Base-by-base conservation (phyloP, 495 filamentous ascomycete species). In the Penicillium lividum region DNA sequence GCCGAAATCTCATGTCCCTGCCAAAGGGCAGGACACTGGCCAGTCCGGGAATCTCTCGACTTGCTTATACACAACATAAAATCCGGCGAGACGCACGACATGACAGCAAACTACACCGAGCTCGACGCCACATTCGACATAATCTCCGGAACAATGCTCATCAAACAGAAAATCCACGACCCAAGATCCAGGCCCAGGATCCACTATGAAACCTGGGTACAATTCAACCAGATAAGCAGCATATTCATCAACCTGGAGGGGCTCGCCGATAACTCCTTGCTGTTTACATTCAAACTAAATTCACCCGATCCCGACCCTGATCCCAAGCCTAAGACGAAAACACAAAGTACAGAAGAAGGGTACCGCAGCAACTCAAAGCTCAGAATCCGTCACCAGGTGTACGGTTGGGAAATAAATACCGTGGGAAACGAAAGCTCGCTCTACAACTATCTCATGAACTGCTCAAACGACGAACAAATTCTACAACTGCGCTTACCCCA, bases 41-140 rank as follows among this genome's bases (percentile, higher is more conserved):
- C 25, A 50, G 55, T 43, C 51, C 53, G 53, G 3, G 48, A 13
- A 57, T 62, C 30, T 31, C 31, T 69, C 10, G 15, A 62, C 27
- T 28, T 38, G 13, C 34, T 11, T 15, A 38, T 69, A 29, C 47
- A 46, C 27, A 65, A 67, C 10, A 36, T 51, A 2, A 46, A 63
- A 33, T 28, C 61, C 18, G 57, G 55, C 3, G 54, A 72, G 31
- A 47, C 50, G 29, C 16, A 44, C 43, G 57, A 51, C 16, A 40
- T 75, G 10, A 56, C 67, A 30, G 62, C 58, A 28, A 15, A 36
- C 9, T 30, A 51, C 7, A 52, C 65, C 18, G 56, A 67, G 29
- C 56, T 75, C 13, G 68, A 73, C 29, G 64, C 65, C 3, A 48
- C 50, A 4, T 75, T 73, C 49, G 67, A 75, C 47, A 40, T 72